Conservation (phyloP, 192 early-diverging fungal genomes). For the Martensiomyces pterosporus region DNA sequence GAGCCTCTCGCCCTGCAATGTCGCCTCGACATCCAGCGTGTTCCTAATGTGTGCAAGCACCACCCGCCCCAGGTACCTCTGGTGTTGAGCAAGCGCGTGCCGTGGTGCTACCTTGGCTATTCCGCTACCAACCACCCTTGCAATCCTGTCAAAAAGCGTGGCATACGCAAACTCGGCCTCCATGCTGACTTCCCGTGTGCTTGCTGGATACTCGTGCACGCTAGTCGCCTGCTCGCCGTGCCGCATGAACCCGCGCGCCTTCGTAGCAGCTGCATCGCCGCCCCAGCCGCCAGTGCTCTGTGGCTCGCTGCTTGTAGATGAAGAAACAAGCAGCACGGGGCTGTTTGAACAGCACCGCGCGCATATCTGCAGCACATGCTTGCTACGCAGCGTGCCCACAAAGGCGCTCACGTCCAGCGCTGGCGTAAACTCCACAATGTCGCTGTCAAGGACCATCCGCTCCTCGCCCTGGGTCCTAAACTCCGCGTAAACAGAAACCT, state of each 20-base stretch:
- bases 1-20: conserved; percentile 5
- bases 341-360: conserved; percentile 8
- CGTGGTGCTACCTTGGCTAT: background rate
- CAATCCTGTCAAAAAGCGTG: conserved; percentile 2
- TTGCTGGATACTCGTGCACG: conserved; percentile 3
- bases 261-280: background rate
- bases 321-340: conserved; percentile 9
- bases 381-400: background rate
- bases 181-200: background rate
- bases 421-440: conserved; percentile 13
- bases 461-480: background rate
- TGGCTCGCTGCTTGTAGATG: background rate
- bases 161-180: conserved; percentile 3
- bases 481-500: conserved; percentile 17
- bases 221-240: conserved; percentile 12
- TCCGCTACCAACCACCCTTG: background rate
- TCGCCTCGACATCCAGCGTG: conserved; percentile 12
- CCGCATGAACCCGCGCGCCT: conserved; percentile 14
- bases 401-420: conserved; percentile 8
- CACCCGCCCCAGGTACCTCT: conserved; percentile 10
- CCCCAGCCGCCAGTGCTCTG: background rate
- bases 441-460: conserved; percentile 13
- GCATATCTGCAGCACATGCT: conserved; percentile 7
- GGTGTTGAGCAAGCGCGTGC: conserved; percentile 8
- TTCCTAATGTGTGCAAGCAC: conserved; percentile 13